A percentile compares a stretch with the other conserved stretches of the same genome.
These are phyloP conservation scores for Wallacemonas rigidus DNA, from an alignment of 208 protist species.

Conservation along the genomic window DNA sequence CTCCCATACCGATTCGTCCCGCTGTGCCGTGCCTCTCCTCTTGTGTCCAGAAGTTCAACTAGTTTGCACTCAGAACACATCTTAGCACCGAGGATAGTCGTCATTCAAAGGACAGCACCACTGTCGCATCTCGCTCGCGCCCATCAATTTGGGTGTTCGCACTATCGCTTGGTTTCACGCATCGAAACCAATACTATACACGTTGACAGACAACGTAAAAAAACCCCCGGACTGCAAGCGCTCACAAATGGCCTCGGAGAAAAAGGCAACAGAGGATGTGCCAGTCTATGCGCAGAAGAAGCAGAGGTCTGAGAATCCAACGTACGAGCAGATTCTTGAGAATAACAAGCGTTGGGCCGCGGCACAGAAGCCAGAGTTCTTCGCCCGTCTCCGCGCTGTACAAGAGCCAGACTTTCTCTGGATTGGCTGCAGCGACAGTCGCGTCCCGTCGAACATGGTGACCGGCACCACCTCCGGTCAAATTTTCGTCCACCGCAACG, in stretches of 20 bases:
- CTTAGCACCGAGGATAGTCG: too few relatives aligned
- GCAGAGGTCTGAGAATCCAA: slow-evolving; percentile 1
- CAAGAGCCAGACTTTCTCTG: slow-evolving; percentile 86
- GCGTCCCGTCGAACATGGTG: slow-evolving; percentile 60
- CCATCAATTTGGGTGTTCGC: too few relatives aligned
- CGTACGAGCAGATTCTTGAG: slow-evolving; percentile 41
- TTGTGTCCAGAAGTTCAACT: too few relatives aligned
- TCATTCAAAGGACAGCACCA: too few relatives aligned
- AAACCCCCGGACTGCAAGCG: not conserved
- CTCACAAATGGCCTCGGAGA: not conserved
- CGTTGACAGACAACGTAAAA: not conserved
- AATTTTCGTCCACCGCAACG: slow-evolving; percentile 92
- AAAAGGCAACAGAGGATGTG: slow-evolving; percentile 3
- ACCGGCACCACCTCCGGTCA: slow-evolving; percentile 70
- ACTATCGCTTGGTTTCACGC: not conserved
- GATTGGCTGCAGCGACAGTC: slow-evolving; percentile 88
- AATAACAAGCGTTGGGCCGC: slow-evolving; percentile 75
- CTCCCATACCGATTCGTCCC: too few relatives aligned
- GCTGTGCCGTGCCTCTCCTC: too few relatives aligned
- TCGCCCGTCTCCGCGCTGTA: slow-evolving; percentile 37
- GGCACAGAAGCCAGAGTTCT: slow-evolving; percentile 64
- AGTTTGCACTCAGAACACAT: too few relatives aligned
- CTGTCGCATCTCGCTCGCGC: too few relatives aligned
- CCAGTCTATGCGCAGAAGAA: not conserved
- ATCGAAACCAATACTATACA: not conserved